These are phyloP conservation scores for Penicillium nordicum DNA, from an alignment of 2,329 filamentous ascomycete genomes.

Conservation along the genomic window DNA sequence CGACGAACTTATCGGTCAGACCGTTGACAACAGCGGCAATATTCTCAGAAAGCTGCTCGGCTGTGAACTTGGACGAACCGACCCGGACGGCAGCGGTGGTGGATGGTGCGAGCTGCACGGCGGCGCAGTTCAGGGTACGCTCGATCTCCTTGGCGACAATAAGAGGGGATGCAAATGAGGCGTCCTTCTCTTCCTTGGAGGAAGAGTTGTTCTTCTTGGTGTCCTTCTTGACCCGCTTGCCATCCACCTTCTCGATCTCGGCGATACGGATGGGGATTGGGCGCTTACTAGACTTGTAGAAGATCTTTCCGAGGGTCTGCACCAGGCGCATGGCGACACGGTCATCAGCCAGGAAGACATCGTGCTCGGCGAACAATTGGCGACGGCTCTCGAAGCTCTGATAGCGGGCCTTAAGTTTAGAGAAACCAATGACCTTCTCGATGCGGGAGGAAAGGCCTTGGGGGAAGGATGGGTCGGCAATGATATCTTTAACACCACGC, in stretches of 20 bases:
- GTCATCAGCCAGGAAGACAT: constrained; percentile 91
- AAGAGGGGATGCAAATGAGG: constrained; percentile 54
- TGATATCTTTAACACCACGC: constrained; percentile 83
- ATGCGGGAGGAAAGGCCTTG: constrained; percentile 63
- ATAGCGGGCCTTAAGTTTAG: constrained; percentile 86
- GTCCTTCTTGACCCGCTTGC: constrained; percentile 58
- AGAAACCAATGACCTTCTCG: constrained; percentile 72
- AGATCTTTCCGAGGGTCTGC: constrained; percentile 79
- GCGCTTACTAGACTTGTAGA: constrained; percentile 84
- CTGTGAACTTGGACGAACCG: constrained; percentile 68
- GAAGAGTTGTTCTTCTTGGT: constrained; percentile 43
- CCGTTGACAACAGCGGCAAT: constrained; percentile 66
- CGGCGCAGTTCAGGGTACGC: constrained; percentile 70
- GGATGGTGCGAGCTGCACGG: constrained; percentile 74
- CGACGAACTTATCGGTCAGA: constrained; percentile 74
- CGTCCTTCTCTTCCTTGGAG: constrained; percentile 43
- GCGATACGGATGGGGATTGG: constrained; percentile 78
- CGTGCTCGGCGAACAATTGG: constrained; percentile 79
- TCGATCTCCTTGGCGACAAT: constrained; percentile 78
- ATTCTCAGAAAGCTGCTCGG: constrained; percentile 77
- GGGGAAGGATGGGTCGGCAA: constrained; percentile 71
- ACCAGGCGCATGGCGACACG: constrained; percentile 72
- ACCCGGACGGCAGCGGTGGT: constrained; percentile 78
- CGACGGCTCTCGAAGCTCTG: constrained; percentile 82
- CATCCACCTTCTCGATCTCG: constrained; percentile 59